Conservation (phyloP, 169 alveolate genomes). For the Eimeria sp. region DNA sequence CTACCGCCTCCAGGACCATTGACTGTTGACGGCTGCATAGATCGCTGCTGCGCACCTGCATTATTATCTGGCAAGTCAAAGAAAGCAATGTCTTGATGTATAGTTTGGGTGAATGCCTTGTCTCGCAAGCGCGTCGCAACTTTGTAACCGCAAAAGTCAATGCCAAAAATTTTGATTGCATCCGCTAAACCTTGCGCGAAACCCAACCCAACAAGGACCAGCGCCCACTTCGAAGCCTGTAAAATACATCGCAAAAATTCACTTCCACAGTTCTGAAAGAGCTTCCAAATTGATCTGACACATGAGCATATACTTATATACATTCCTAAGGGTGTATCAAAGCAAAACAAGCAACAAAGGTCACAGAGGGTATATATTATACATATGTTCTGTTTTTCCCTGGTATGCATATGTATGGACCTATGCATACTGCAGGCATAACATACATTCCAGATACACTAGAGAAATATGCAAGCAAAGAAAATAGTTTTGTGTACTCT, state of each 20-base stretch:
- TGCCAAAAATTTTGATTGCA: conserved; percentile 42
- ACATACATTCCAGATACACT: not conserved
- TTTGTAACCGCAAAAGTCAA: conserved; percentile 71
- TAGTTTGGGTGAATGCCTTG: conserved; percentile 67
- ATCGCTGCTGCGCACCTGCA: conserved; percentile 48
- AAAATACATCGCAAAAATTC: not conserved
- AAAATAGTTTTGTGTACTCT: not conserved
- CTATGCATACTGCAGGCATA: too few relatives aligned
- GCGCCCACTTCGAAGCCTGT: conserved; percentile 60
- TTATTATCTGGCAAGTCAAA: conserved; percentile 40
- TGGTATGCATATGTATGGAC: too few relatives aligned
- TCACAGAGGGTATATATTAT: too few relatives aligned
- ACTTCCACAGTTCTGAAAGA: not conserved
- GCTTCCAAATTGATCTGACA: not conserved
- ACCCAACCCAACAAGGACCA: conserved; percentile 57
- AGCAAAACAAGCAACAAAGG: too few relatives aligned
- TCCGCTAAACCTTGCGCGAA: not conserved
- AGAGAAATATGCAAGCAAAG: not conserved
- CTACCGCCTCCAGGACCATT: not conserved
- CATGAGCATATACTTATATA: too few relatives aligned
- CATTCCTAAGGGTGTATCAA: too few relatives aligned
- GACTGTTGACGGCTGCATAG: not conserved
- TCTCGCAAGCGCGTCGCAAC: conserved; percentile 59
- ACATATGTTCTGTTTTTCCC: too few relatives aligned
- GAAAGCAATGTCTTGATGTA: conserved; percentile 75